phyloP scores from a whole-genome alignment of 1,284 basidiomycete species.

The Malassezia arunalokei region DNA sequence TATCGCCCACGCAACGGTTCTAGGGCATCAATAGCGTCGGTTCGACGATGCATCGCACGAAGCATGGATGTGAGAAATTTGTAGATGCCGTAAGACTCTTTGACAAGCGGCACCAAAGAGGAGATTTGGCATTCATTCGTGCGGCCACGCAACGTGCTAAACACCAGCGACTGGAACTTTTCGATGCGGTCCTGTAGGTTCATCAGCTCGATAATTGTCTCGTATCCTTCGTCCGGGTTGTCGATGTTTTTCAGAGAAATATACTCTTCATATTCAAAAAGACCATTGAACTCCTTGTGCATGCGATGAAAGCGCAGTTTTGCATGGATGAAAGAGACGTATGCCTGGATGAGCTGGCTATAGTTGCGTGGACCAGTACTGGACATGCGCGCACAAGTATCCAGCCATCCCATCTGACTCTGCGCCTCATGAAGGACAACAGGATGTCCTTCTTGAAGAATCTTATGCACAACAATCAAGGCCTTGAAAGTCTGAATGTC shows the following conservation, averaged over 20 bases:
- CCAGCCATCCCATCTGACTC: conserved; percentile 44
- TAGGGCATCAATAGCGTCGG: conserved; percentile 42
- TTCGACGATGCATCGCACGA: conserved; percentile 44
- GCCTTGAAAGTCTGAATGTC: conserved; percentile 46
- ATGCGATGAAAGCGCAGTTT: conserved; percentile 45
- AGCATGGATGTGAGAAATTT: conserved; percentile 46
- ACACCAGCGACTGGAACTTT: conserved; percentile 44
- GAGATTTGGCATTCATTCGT: conserved; percentile 45
- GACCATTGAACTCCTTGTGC: conserved; percentile 46
- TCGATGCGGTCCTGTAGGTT: conserved; percentile 46
- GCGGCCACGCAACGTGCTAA: conserved; percentile 38
- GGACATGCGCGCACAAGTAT: conserved; percentile 39
- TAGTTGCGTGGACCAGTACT: conserved; percentile 33
- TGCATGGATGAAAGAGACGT: conserved; percentile 41
- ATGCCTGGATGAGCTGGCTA: conserved; percentile 39
- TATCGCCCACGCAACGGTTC: conserved; percentile 43
- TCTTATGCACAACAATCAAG: conserved; percentile 45
- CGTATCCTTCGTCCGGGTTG: conserved; percentile 46
- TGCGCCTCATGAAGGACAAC: conserved; percentile 39
- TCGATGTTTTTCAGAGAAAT: conserved; percentile 47
- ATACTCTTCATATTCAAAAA: conserved; percentile 46
- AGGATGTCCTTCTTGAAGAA: conserved; percentile 44
- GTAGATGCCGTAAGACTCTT: conserved; percentile 46
- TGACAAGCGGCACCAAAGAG: conserved; percentile 42
- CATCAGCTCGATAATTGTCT: conserved; percentile 47